These are phyloP conservation scores for Carex kokanica DNA, from an alignment of 176 grass and related monocot genomes.

Conservation along the genomic window DNA sequence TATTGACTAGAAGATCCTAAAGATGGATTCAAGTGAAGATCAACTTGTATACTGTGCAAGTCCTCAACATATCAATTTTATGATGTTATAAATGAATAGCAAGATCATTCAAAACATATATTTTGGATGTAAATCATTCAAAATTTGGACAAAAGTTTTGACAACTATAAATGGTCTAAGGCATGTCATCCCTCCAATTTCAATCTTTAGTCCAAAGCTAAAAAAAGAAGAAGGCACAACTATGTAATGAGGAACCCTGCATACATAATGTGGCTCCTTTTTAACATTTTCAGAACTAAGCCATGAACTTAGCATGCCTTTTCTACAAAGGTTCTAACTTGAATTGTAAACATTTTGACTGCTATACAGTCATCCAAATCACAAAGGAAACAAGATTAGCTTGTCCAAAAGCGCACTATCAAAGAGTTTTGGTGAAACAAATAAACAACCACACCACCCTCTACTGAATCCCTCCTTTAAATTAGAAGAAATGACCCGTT, in stretches of 20 bases:
- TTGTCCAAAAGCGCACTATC: background rate
- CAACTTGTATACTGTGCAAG: background rate
- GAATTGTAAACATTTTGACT: background rate
- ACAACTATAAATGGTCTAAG: background rate
- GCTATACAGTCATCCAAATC: background rate
- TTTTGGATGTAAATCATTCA: background rate
- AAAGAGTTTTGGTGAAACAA: background rate
- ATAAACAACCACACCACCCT: background rate
- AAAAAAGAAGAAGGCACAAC: background rate
- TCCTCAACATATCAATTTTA: background rate
- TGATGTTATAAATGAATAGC: background rate
- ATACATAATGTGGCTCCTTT: background rate
- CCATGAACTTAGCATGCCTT: background rate
- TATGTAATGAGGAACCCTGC: background rate
- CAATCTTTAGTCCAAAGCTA: background rate
- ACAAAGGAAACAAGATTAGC: background rate
- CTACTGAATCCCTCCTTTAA: background rate
- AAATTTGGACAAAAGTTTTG: background rate
- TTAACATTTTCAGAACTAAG: background rate
- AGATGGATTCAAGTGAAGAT: background rate
- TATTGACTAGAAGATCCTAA: background rate
- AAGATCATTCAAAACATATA: background rate
- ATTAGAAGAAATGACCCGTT: background rate
- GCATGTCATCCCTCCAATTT: background rate
- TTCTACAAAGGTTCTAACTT: background rate